Evolutionary conservation across 768 basidiomycete genomes (phyloP).

Genomic region (Leccinum sublutescens): DNA sequence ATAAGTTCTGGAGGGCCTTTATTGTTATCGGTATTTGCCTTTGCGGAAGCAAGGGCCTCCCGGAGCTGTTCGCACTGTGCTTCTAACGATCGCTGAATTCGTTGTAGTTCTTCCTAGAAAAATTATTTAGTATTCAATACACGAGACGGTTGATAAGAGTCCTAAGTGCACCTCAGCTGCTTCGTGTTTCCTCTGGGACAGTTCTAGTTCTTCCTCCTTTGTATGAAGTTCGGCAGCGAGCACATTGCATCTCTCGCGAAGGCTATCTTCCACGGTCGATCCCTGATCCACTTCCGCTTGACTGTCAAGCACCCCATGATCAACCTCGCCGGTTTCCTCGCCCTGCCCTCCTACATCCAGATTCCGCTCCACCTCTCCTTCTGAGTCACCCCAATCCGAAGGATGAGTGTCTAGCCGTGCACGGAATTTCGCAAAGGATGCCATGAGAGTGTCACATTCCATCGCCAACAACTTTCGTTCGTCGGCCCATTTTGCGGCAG

Average conservation of each 20-base stretch:
- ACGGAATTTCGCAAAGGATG: constrained; percentile 32
- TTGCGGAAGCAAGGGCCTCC: constrained; percentile 12
- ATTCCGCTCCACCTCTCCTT: constrained; percentile 27
- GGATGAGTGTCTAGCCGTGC: constrained; percentile 23
- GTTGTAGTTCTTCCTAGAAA: constrained; percentile 22
- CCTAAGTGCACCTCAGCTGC: constrained; percentile 22
- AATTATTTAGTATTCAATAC: constrained; percentile 7
- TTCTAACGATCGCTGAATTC: constrained; percentile 14
- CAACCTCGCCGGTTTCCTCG: constrained; percentile 19
- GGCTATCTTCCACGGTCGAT: background rate
- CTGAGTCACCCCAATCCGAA: constrained; percentile 21
- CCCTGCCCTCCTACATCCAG: constrained; percentile 12
- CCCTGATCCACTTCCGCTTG: constrained; percentile 11
- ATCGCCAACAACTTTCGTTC: constrained; percentile 25
- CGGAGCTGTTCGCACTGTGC: constrained; percentile 20
- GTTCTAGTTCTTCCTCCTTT: constrained; percentile 21
- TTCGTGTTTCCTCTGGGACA: constrained; percentile 13
- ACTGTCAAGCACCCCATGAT: background rate
- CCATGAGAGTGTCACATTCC: constrained; percentile 28
- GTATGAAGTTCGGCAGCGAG: constrained; percentile 18
- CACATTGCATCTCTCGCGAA: constrained; percentile 16
- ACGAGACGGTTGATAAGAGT: background rate
- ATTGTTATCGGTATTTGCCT: constrained; percentile 1
- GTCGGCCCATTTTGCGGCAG: constrained; percentile 30
- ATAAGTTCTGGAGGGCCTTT: constrained; percentile 2